Percentiles rank a stretch among this genome's conserved stretches.
These are phyloP conservation scores for Rhizopogon rudus DNA, from an alignment of 768 basidiomycete genomes.

Conservation along the genomic window DNA sequence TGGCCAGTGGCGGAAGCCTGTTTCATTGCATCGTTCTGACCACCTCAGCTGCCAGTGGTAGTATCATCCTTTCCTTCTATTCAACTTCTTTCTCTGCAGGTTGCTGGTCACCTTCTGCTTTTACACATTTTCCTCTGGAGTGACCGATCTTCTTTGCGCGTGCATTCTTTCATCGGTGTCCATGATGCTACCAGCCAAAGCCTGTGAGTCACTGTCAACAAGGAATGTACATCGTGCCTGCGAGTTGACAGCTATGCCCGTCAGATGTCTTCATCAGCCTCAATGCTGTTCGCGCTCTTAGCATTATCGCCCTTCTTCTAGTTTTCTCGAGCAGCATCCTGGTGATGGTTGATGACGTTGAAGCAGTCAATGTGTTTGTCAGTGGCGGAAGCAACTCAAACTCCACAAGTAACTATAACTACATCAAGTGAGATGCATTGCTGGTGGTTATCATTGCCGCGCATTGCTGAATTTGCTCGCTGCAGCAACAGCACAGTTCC, in stretches of 20 bases:
- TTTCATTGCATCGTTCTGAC: background rate
- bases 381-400: constrained; percentile 31
- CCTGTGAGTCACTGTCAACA: constrained; percentile 15
- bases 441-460: background rate
- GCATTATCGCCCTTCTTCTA: constrained; percentile 73
- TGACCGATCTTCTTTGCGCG: constrained; percentile 5
- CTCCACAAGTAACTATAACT: constrained; percentile 61
- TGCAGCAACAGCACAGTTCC: constrained; percentile 78
- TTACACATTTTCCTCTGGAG: constrained; percentile 7
- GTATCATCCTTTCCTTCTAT: background rate
- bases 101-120: constrained; percentile 18
- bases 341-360: constrained; percentile 69
- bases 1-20: background rate
- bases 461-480: background rate
- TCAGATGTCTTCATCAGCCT: constrained; percentile 64
- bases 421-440: constrained; percentile 60
- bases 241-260: background rate
- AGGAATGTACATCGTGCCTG: background rate
- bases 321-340: constrained; percentile 76
- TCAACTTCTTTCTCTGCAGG: constrained; percentile 1
- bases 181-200: constrained; percentile 24
- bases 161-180: background rate
- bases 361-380: constrained; percentile 65
- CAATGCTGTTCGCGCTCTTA: constrained; percentile 71
- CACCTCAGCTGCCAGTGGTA: background rate